Percentiles rank a stretch among this genome's conserved stretches.
phyloP scores from a whole-genome alignment of 169 alveolate species.

The Cryptosporidium xiaoi region DNA sequence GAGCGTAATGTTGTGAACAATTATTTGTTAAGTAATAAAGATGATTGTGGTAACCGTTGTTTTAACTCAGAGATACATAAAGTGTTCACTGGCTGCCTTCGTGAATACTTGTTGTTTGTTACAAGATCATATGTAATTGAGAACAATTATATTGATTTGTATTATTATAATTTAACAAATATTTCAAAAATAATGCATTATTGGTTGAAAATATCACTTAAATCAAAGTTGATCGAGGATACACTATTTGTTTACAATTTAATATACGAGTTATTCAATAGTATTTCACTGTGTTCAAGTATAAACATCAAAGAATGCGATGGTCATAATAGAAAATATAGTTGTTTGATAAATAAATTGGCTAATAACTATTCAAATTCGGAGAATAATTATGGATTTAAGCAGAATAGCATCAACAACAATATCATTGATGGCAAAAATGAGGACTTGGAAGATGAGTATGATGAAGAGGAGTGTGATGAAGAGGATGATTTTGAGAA shows the following conservation, averaged over 20 bases:
- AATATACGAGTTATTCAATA: neutral
- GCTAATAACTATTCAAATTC: neutral
- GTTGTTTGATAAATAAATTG: neutral
- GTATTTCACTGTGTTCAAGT: neutral
- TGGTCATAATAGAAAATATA: neutral
- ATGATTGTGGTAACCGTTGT: slow-evolving; percentile 5
- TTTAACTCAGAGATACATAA: neutral
- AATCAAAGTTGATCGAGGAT: slow-evolving; percentile 1
- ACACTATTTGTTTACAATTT: slow-evolving; percentile 13
- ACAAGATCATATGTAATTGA: slow-evolving; percentile 16
- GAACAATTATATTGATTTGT: slow-evolving; percentile 14
- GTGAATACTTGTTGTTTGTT: neutral
- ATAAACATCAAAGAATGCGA: neutral
- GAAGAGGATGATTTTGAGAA: slow-evolving; percentile 57
- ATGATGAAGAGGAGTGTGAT: slow-evolving; percentile 14
- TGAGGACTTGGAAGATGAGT: slow-evolving; percentile 22
- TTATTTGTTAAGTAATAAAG: neutral
- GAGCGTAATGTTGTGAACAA: neutral
- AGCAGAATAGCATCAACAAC: neutral
- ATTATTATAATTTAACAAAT: slow-evolving; percentile 13
- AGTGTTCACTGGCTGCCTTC: neutral
- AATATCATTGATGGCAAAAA: neutral
- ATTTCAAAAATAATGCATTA: slow-evolving; percentile 28
- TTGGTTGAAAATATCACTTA: slow-evolving; percentile 23
- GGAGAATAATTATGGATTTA: neutral